Percentiles rank a stretch among this genome's conserved stretches.
Conservation (phyloP, 192 early-diverging fungal genomes). For the Cetraspora pellucida region DNA sequence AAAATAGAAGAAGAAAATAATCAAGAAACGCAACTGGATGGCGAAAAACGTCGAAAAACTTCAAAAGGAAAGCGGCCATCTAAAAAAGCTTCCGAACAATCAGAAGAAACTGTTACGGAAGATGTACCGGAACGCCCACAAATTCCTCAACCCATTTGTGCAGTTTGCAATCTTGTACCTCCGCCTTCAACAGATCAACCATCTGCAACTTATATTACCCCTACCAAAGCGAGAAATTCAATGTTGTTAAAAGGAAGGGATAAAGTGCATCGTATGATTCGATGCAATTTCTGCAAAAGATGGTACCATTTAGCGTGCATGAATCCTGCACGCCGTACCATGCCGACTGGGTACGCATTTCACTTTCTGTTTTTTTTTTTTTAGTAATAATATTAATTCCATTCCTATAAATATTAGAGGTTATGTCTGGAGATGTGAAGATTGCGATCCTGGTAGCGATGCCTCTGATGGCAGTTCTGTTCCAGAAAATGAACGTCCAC, state of each 20-base stretch:
- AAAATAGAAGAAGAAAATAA: not conserved
- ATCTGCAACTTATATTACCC: not conserved
- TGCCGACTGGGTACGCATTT: conserved; percentile 26
- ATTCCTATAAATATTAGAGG: not conserved
- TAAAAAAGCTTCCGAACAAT: not conserved
- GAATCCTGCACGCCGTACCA: conserved; percentile 25
- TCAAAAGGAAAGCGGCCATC: not conserved
- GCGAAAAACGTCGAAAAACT: not conserved
- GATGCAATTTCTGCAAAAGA: conserved; percentile 17
- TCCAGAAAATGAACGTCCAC: not conserved
- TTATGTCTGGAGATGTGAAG: conserved; percentile 32
- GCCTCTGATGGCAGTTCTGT: not conserved
- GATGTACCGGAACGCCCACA: not conserved
- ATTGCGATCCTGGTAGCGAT: conserved; percentile 19
- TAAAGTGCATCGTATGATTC: conserved; percentile 31
- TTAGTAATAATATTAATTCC: not conserved
- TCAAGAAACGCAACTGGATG: not conserved
- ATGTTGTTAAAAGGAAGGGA: conserved; percentile 26
- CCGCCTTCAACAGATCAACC: conserved; percentile 8
- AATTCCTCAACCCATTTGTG: conserved; percentile 31
- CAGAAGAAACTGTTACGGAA: not conserved
- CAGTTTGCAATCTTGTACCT: not conserved
- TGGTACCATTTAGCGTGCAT: conserved; percentile 35
- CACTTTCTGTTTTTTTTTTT: not conserved
- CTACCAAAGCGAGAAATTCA: conserved; percentile 4